Conservation (phyloP, 1,284 basidiomycete species). For the Puccinia polysora region DNA sequence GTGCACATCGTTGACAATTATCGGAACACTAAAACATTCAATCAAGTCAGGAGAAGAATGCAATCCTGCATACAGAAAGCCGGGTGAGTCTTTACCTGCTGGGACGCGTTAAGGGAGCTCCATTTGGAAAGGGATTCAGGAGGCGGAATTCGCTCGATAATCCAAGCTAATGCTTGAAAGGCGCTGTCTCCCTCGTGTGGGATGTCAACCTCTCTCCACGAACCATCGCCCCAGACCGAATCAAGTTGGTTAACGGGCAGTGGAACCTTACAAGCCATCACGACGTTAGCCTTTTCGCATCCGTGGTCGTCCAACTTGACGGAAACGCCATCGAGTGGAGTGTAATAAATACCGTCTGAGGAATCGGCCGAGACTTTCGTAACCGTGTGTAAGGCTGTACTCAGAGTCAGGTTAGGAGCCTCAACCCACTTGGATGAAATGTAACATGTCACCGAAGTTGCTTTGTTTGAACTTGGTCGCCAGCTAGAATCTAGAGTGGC, state of each 20-base stretch:
- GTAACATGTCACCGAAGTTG: conserved; percentile 59
- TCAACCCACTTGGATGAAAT: conserved; percentile 66
- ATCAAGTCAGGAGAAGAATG: conserved; percentile 41
- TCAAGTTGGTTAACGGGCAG: conserved; percentile 64
- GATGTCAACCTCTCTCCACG: conserved; percentile 76
- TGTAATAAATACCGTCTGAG: conserved; percentile 63
- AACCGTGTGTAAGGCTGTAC: conserved; percentile 56
- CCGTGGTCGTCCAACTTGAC: conserved; percentile 61
- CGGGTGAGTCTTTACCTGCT: conserved; percentile 13
- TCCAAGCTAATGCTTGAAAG: conserved; percentile 76
- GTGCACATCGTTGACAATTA: conserved; percentile 43
- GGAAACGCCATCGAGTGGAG: conserved; percentile 61
- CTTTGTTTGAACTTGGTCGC: conserved; percentile 63
- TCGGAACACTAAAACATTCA: conserved; percentile 36
- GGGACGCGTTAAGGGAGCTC: conserved; percentile 57
- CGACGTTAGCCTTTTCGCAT: conserved; percentile 68
- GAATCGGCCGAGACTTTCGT: conserved; percentile 58
- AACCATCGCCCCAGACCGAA: conserved; percentile 68
- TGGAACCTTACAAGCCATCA: conserved; percentile 71
- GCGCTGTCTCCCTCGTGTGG: conserved; percentile 70
- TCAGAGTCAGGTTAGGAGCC: conserved; percentile 57
- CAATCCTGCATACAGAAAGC: neutral
- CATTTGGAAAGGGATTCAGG: conserved; percentile 63
- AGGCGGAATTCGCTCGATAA: conserved; percentile 73
- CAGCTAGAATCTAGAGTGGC: conserved; percentile 68